Conservation (phyloP, 2,329 filamentous ascomycete species). For the Pleurostoma richardsiae region DNA sequence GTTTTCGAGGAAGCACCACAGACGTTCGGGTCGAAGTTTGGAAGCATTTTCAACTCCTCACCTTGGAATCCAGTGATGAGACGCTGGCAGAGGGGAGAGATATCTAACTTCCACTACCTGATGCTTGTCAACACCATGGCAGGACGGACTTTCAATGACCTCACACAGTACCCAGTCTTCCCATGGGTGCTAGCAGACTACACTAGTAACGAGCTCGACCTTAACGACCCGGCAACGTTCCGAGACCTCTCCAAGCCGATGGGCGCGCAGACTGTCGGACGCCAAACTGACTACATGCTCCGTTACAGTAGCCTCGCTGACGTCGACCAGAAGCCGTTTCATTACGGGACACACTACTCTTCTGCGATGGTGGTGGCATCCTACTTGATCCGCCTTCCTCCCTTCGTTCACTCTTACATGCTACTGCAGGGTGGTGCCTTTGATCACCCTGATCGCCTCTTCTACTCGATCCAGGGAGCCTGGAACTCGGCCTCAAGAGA, state of each 20-base stretch:
- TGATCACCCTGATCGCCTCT: slow-evolving; percentile 91
- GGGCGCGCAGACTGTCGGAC: slow-evolving; percentile 76
- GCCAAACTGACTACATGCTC: slow-evolving; percentile 76
- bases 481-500: slow-evolving; percentile 87
- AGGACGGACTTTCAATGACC: slow-evolving; percentile 92
- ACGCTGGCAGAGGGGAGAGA: slow-evolving; percentile 88
- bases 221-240: slow-evolving; percentile 79
- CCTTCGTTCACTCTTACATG: slow-evolving; percentile 93
- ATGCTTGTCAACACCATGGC: slow-evolving; percentile 99
- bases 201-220: slow-evolving; percentile 84
- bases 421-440: slow-evolving; percentile 93
- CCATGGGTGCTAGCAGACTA: slow-evolving; percentile 97
- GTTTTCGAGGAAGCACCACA: slow-evolving; percentile 55
- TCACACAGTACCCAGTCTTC: slow-evolving; percentile 97
- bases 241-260: slow-evolving; percentile 93
- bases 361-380: slow-evolving; percentile 98
- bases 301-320: slow-evolving; percentile 85
- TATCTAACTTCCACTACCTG: slow-evolving; percentile 97
- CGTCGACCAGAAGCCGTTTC: slow-evolving; percentile 89
- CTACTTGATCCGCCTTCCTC: slow-evolving; percentile 89
- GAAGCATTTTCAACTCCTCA: slow-evolving; percentile 82
- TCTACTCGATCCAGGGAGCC: slow-evolving; percentile 85
- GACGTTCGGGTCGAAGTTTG: slow-evolving; percentile 79
- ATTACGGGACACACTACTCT: slow-evolving; percentile 98
- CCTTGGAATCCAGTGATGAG: slow-evolving; percentile 80